Conservation (phyloP, 345 rosid genomes). For the Gossypium australe region DNA sequence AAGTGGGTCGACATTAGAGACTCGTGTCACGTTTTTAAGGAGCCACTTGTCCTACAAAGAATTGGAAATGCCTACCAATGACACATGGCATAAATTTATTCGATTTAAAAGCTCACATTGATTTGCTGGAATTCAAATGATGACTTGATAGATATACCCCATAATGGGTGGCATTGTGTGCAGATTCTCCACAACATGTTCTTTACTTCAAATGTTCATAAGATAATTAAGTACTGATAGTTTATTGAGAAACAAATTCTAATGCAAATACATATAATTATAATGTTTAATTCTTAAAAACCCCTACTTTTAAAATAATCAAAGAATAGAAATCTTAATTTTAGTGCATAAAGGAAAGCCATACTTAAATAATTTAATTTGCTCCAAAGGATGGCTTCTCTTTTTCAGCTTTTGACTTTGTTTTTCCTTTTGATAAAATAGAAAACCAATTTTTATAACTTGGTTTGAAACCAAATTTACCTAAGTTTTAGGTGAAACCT, state of each 20-base stretch:
- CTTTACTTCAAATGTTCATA: not conserved
- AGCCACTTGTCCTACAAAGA: constrained; percentile 5
- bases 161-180: constrained; percentile 16
- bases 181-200: constrained; percentile 16
- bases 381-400: too few relatives aligned
- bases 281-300: too few relatives aligned
- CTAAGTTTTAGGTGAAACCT: constrained; percentile 8
- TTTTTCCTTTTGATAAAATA: not conserved
- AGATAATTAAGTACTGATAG: not conserved
- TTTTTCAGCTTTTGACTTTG: too few relatives aligned
- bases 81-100: constrained; percentile 31
- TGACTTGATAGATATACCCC: constrained; percentile 11
- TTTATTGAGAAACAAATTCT: not conserved
- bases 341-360: too few relatives aligned
- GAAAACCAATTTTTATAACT: not conserved
- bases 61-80: not conserved
- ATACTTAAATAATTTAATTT: too few relatives aligned
- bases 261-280: not conserved
- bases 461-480: not conserved
- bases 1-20: constrained; percentile 1
- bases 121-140: constrained; percentile 19
- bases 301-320: too few relatives aligned
- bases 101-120: constrained; percentile 21
- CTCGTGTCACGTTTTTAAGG: not conserved
- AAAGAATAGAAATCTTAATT: too few relatives aligned